Base-by-base conservation (phyloP, 2,329 filamentous ascomycete species). In the Diaporthe helianthi region DNA sequence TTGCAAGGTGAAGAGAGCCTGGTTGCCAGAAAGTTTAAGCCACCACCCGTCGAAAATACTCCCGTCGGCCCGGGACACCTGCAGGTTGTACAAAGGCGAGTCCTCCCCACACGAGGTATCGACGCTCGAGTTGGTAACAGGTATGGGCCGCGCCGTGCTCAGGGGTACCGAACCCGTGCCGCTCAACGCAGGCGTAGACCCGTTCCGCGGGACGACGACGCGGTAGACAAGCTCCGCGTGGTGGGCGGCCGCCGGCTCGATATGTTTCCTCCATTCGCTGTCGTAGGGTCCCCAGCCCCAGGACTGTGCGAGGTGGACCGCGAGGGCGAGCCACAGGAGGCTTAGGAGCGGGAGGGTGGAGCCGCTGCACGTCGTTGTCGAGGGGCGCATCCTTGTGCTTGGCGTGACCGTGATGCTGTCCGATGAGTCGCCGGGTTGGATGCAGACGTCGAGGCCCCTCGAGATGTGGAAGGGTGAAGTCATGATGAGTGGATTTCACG, bases 51-150 rank as follows among this genome's bases (percentile, higher is more conserved):
- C 33, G 44, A 69, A 69, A 2, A 58, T 38, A 22, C 26, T 51
- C 13, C 67, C 67, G 26, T 66, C 61, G 13, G 60, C 60, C 26
- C 49, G 49, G 15, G 54, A 36, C 5, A 70, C 26, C 24, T 68
- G 68, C 3, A 70, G 47, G 29, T 66, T 55, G 64, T 63, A 70
- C 12, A 68, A 15, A 6, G 68, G 44, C 0, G 54, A 61, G 0
- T 49, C 54, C 33, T 52, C 36, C 29, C 68, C 68, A 47, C 68
- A 70, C 5, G 68, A 54, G 15, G 64, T 68, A 29, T 70, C 68
- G 4, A 55, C 1, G 13, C 36, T 46, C 17, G 52, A 60, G 52
- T 65, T 66, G 1, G 52, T 36, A 29, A 54, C 26, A 15, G 55
- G 54, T 12, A n/a, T 64, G 19, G 64, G 54, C 29, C 46, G 51